Conservation (phyloP, 805 yeast species). For the Schizosaccharomyces cryophilus region DNA sequence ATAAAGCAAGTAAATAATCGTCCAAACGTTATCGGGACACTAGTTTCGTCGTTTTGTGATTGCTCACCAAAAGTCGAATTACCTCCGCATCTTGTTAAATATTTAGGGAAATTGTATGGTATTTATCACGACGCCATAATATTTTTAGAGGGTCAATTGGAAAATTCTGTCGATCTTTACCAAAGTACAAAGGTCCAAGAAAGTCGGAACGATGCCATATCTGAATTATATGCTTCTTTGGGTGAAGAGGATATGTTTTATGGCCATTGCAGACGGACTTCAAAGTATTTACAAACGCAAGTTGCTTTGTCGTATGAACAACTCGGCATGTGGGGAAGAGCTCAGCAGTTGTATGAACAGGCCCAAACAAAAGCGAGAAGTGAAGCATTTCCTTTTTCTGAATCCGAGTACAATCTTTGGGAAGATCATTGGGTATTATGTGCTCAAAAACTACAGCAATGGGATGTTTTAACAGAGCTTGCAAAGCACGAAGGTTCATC, state of each 20-base stretch:
- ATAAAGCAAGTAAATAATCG: constrained; percentile 62
- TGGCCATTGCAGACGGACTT: constrained; percentile 91
- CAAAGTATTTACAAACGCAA: constrained; percentile 80
- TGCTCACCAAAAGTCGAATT: constrained; percentile 42
- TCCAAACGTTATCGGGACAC: constrained; percentile 66
- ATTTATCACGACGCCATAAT: constrained; percentile 80
- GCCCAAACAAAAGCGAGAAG: constrained; percentile 93
- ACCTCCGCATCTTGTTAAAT: constrained; percentile 85
- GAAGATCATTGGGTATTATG: constrained; percentile 96
- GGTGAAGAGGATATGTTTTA: constrained; percentile 94
- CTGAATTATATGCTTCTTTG: constrained; percentile 66
- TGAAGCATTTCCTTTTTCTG: constrained; percentile 86
- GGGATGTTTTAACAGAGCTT: constrained; percentile 89
- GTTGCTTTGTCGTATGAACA: constrained; percentile 87
- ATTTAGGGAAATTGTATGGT: constrained; percentile 62
- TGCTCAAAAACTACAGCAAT: constrained; percentile 89
- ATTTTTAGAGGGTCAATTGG: constrained; percentile 45
- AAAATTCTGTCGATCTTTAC: constrained; percentile 20
- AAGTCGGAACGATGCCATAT: constrained; percentile 68
- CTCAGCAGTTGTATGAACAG: constrained; percentile 76
- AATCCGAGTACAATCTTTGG: constrained; percentile 87
- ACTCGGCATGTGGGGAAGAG: constrained; percentile 83
- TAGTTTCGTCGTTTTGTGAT: constrained; percentile 47
- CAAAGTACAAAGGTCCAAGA: constrained; percentile 46
- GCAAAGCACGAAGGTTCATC: constrained; percentile 97